Evolutionary conservation across 1,284 basidiomycete genomes (phyloP).

Genomic region (Meripilus lineatus): DNA sequence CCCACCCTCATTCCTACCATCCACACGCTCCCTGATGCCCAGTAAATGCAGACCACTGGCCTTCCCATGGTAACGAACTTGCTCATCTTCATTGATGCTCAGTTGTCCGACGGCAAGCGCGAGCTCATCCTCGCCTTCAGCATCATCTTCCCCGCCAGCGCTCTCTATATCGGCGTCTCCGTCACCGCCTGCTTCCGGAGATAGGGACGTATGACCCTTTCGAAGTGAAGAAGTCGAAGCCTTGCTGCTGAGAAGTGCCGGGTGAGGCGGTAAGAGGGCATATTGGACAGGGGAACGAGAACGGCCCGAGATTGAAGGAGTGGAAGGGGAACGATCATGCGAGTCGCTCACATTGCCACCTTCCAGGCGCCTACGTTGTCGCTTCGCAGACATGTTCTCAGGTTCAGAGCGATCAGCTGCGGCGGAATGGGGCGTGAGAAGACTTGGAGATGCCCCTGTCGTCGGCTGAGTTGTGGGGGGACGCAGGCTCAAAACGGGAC

Average conservation of each 20-base stretch:
- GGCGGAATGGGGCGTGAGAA: conserved; percentile 5
- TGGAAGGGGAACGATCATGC: conserved; percentile 19
- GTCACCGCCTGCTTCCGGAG: conserved; percentile 20
- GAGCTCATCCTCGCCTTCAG: conserved; percentile 48
- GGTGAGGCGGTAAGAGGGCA: conserved; percentile 12
- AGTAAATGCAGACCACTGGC: conserved; percentile 78
- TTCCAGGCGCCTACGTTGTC: conserved; percentile 23
- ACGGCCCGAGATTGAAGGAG: conserved; percentile 18
- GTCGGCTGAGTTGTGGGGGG: conserved; percentile 2
- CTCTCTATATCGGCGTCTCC: conserved; percentile 10
- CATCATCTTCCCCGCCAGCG: conserved; percentile 26
- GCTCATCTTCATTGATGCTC: conserved; percentile 77
- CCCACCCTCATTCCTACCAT: conserved; percentile 69
- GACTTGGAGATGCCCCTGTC: neutral
- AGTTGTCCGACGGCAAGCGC: conserved; percentile 77
- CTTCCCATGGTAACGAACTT: conserved; percentile 77
- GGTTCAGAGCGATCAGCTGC: conserved; percentile 3
- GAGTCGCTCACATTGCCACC: conserved; percentile 11
- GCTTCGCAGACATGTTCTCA: conserved; percentile 8
- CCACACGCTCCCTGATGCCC: conserved; percentile 52
- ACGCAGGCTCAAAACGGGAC: conserved; percentile 4
- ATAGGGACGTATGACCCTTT: conserved; percentile 6
- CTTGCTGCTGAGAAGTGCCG: conserved; percentile 10
- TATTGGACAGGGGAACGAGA: conserved; percentile 21
- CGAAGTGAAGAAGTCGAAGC: conserved; percentile 8